These are phyloP conservation scores for Nemania sp. DNA, from an alignment of 2,329 filamentous ascomycete species.

Conservation along the genomic window DNA sequence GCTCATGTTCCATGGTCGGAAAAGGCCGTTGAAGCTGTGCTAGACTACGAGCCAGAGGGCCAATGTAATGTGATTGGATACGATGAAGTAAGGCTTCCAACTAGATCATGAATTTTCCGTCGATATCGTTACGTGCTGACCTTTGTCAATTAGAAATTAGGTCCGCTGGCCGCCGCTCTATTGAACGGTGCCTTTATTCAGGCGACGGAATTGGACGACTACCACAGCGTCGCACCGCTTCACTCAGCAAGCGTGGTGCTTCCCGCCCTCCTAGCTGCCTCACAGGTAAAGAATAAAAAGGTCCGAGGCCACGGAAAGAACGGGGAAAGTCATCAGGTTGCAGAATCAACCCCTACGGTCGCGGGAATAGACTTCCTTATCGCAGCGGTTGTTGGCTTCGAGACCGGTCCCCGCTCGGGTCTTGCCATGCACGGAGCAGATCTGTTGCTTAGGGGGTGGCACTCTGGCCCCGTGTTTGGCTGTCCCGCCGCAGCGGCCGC, in stretches of 20 bases:
- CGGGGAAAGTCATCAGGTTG: not conserved
- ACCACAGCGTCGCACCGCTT: constrained; percentile 54
- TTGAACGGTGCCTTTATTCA: constrained; percentile 60
- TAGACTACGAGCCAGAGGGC: constrained; percentile 51
- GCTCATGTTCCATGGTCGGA: constrained; percentile 58
- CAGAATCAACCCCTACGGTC: too few relatives aligned
- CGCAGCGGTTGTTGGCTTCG: constrained; percentile 53
- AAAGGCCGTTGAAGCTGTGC: constrained; percentile 50
- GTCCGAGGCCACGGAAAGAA: not conserved
- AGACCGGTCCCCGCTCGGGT: constrained; percentile 52
- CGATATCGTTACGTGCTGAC: too few relatives aligned
- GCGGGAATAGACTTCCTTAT: constrained; percentile 51
- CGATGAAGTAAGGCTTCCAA: constrained; percentile 49
- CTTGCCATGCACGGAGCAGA: constrained; percentile 54
- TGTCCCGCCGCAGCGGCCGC: constrained; percentile 51
- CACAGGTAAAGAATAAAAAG: constrained; percentile 22
- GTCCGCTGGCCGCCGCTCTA: constrained; percentile 54
- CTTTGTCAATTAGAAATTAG: constrained; percentile 25
- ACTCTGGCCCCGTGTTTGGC: constrained; percentile 56
- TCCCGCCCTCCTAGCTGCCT: constrained; percentile 53
- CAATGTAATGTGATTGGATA: constrained; percentile 45
- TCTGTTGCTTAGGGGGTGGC: constrained; percentile 56
- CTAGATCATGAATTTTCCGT: too few relatives aligned
- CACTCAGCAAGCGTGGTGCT: constrained; percentile 42
- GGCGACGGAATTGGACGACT: constrained; percentile 59